Base-by-base conservation (phyloP, 2,329 filamentous ascomycete genomes). In the Fusarium solani-melongenae region DNA sequence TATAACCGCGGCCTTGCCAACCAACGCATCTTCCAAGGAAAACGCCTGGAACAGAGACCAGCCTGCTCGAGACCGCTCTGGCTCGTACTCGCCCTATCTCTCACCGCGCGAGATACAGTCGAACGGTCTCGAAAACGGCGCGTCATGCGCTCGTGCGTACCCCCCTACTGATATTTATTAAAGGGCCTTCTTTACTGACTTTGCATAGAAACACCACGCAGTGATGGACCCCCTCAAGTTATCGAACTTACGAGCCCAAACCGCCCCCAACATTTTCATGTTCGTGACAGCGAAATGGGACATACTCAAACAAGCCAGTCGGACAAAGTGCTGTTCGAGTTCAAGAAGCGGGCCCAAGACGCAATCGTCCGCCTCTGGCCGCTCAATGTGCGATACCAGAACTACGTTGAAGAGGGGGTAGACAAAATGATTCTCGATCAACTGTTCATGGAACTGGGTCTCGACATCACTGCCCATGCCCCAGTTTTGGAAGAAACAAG, bases 391-490 rank as follows among this genome's bases (percentile, higher is more conserved):
- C 90, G 90, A 22, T 97, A 92, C 78, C 87, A 92, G 63, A 88
- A 94, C 68, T 92, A 96, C 65, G 84, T 95, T 14, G 86, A 90
- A 12, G 93, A 96, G 80, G 93, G 94, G 1, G 87, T 96, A 46
- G 89, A 95, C 74, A 86, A 88, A 38, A 81, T 82, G 2, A 79
- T 94, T 12, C 83, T 97, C 38, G 88, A 87, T 64, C 81, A 84
- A 33, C 85, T 96, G 1, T 96, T 95, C 76, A 84, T 87, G 29
- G 91, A 94, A 22, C 83, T 96, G 5, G 91, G 91, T 5, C 85
- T 95, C 5, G 86, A 88, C 34, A 83, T 85, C 2, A 57, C 49
- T 15, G 31, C 55, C 22, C 6, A 49, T 6, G 31, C 55, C 15
- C 5, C 64, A 10, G n/a, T 39, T 2, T 34, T 55, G 22, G 56